Evolutionary conservation across 805 yeast species (phyloP).

Genomic region (Metschnikowia cubensis): DNA sequence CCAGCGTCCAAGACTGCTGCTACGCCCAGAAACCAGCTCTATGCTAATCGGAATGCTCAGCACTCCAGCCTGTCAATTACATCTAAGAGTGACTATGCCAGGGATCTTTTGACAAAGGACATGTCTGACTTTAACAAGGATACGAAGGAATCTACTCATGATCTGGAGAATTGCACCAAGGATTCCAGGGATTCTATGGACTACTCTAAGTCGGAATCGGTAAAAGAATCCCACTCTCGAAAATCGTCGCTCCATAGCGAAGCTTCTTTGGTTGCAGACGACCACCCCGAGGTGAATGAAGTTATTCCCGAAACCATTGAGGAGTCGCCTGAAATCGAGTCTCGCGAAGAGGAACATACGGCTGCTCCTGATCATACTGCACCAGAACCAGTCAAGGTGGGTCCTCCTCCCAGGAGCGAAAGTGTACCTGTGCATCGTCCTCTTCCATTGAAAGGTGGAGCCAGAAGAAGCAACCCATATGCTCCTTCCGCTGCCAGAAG

Average conservation of each 20-base stretch:
- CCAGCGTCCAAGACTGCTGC: conserved; percentile 1
- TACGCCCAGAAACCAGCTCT: conserved; percentile 7
- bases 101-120: background rate
- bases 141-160: no score
- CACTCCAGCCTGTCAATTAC: conserved; percentile 20
- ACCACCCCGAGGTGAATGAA: conserved; percentile 1
- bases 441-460: background rate
- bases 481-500: conserved; percentile 15
- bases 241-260: conserved; percentile 11
- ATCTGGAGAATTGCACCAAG: no score
- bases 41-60: conserved; percentile 13
- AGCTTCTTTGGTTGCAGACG: background rate
- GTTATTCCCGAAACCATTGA: conserved; percentile 1
- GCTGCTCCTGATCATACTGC: background rate
- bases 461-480: conserved; percentile 2
- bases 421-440: background rate
- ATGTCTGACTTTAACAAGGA: no score
- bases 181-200: background rate
- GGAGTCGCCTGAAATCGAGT: background rate
- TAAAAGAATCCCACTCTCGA: conserved; percentile 9
- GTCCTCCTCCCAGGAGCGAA: background rate
- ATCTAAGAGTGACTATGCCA: conserved; percentile 10
- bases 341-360: background rate
- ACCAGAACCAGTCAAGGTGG: background rate
- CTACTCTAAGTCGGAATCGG: background rate